A percentile compares a stretch with the other conserved stretches of the same genome.
Evolutionary conservation across 352 stramenopile species (phyloP).

Genomic region (Globisporangium mamillatum): DNA sequence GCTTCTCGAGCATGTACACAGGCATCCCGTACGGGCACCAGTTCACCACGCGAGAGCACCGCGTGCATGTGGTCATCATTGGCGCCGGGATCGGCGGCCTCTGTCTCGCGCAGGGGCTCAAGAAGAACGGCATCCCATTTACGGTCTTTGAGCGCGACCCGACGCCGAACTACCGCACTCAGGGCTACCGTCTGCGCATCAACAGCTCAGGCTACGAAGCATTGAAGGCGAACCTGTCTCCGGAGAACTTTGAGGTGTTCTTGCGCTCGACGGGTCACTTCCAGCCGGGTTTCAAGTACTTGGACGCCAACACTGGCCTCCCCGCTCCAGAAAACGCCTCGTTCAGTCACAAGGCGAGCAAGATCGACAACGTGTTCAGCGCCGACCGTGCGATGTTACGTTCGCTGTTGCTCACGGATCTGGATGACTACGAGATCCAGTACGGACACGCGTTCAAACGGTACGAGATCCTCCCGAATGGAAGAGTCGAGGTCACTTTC

Average conservation of each 20-base stretch:
- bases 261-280: constrained; percentile 51
- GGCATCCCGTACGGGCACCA: constrained; percentile 10
- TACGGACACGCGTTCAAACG: constrained; percentile 59
- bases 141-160: constrained; percentile 66
- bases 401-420: constrained; percentile 41
- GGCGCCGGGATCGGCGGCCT: constrained; percentile 56
- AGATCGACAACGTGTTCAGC: constrained; percentile 34
- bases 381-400: constrained; percentile 46
- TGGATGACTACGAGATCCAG: constrained; percentile 47
- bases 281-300: constrained; percentile 41
- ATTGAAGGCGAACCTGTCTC: constrained; percentile 41
- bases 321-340: constrained; percentile 2
- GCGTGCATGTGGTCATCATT: constrained; percentile 42
- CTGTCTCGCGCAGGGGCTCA: constrained; percentile 58
- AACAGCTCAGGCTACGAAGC: constrained; percentile 58
- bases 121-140: constrained; percentile 59
- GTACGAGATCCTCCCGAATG: constrained; percentile 42
- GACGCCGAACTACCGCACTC: constrained; percentile 55
- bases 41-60: constrained; percentile 12
- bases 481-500: constrained; percentile 45
- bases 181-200: constrained; percentile 63
- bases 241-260: constrained; percentile 58
- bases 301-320: constrained; percentile 39
- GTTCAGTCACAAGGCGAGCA: constrained; percentile 15
- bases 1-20: constrained; percentile 4